Conservation (phyloP, 352 stramenopile genomes). For the Peronosclerospora sorghi region DNA sequence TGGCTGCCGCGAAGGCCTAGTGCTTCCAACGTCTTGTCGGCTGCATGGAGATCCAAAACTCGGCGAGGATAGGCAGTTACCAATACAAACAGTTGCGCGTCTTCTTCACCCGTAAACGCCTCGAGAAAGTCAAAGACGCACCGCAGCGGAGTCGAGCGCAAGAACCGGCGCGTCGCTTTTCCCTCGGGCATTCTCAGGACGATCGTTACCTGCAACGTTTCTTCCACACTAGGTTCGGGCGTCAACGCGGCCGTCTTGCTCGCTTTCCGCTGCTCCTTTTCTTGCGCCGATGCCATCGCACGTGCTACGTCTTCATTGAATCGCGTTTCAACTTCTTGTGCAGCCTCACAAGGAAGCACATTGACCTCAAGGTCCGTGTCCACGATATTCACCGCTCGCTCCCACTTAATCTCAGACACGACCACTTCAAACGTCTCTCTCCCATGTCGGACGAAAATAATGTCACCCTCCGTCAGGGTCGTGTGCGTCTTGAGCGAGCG, state of each 20-base stretch:
- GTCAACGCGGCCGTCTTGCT: slow-evolving; percentile 22
- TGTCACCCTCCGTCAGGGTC: slow-evolving; percentile 63
- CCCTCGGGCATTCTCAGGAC: slow-evolving; percentile 38
- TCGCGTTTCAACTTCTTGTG: slow-evolving; percentile 24
- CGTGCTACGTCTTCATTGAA: slow-evolving; percentile 26
- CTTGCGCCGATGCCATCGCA: slow-evolving; percentile 11
- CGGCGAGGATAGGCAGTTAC: slow-evolving; percentile 51
- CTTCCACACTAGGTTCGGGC: slow-evolving; percentile 29
- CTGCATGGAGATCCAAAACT: slow-evolving; percentile 31
- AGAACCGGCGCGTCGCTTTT: slow-evolving; percentile 38
- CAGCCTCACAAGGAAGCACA: slow-evolving; percentile 54
- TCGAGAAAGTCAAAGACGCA: slow-evolving; percentile 48
- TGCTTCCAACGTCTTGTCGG: slow-evolving; percentile 35
- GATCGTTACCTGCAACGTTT: slow-evolving; percentile 36
- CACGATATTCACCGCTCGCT: slow-evolving; percentile 52
- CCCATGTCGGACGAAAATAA: slow-evolving; percentile 67
- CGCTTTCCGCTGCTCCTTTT: slow-evolving; percentile 34
- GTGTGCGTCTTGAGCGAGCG: slow-evolving; percentile 60
- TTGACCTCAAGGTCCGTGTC: slow-evolving; percentile 80
- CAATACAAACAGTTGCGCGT: slow-evolving; percentile 27
- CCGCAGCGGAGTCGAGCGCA: slow-evolving; percentile 20
- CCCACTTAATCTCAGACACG: slow-evolving; percentile 46
- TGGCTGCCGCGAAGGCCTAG: slow-evolving; percentile 43
- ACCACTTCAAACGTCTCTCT: slow-evolving; percentile 69
- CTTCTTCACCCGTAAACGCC: slow-evolving; percentile 38